These are phyloP conservation scores for Alloascoidea hylecoeti DNA, from an alignment of 805 yeast species.

Conservation along the genomic window DNA sequence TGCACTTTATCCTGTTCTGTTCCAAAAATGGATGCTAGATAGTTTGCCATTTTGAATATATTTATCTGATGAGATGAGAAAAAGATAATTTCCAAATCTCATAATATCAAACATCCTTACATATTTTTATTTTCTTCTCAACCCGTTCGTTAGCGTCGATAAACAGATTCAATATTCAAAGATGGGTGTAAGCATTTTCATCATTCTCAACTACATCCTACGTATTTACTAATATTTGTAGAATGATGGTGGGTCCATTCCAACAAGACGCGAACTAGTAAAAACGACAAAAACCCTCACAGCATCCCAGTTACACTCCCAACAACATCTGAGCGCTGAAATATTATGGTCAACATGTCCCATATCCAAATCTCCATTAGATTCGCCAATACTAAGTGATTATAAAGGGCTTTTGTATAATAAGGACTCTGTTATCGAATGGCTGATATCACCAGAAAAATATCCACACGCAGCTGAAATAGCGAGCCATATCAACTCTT, in stretches of 20 bases:
- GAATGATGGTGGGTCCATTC: constrained; percentile 61
- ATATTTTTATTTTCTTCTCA: too few relatives aligned
- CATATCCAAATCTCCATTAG: constrained; percentile 26
- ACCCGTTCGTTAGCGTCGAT: too few relatives aligned
- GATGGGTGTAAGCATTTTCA: too few relatives aligned
- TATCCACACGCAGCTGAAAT: constrained; percentile 14
- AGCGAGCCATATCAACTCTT: constrained; percentile 19
- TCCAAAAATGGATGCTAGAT: constrained; percentile 3
- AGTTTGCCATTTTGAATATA: constrained; percentile 2
- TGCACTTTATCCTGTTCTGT: constrained; percentile 3
- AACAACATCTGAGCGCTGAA: constrained; percentile 10
- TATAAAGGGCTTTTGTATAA: constrained; percentile 50
- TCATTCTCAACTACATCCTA: too few relatives aligned
- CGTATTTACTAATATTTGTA: too few relatives aligned
- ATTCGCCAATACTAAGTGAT: constrained; percentile 51
- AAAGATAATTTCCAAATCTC: constrained; percentile 16
- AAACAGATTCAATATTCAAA: too few relatives aligned
- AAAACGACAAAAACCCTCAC: constrained; percentile 10
- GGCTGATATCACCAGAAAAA: constrained; percentile 26
- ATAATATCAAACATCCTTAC: too few relatives aligned
- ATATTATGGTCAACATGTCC: constrained; percentile 34
- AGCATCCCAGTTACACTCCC: constrained; percentile 11
- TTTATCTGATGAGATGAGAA: constrained; percentile 1
- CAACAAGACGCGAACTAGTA: constrained; percentile 37
- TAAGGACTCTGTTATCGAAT: constrained; percentile 47